phyloP scores from a whole-genome alignment of 75 land plant genomes.

The Sequoia sempervirens region DNA sequence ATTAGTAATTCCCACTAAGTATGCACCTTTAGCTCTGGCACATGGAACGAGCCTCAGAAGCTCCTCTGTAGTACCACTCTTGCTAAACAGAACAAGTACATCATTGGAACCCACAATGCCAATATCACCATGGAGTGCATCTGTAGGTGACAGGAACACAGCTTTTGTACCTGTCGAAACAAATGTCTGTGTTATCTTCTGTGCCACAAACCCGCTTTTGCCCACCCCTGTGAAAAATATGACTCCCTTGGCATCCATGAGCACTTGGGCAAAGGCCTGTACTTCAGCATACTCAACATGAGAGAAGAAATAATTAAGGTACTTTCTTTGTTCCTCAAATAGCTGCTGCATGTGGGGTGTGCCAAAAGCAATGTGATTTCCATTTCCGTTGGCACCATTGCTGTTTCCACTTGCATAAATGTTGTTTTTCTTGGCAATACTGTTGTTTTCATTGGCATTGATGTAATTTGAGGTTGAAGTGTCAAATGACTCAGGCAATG shows the following conservation, averaged over 20 bases:
- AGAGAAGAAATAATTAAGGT: constrained; percentile 61
- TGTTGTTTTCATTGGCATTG: not conserved
- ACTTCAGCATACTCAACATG: constrained; percentile 64
- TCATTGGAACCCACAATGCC: constrained; percentile 58
- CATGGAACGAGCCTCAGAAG: constrained; percentile 73
- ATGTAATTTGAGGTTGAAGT: not conserved
- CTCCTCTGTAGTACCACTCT: constrained; percentile 91
- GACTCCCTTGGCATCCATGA: constrained; percentile 56
- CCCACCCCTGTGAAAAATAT: constrained; percentile 97
- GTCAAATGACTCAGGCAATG: constrained; percentile 9
- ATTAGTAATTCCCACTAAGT: constrained; percentile 68
- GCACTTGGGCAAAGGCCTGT: constrained; percentile 50
- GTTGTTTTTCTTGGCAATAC: not conserved
- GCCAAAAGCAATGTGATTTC: not conserved
- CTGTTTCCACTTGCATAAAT: not conserved
- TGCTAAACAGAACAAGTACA: constrained; percentile 77
- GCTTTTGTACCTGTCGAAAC: constrained; percentile 85
- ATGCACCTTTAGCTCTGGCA: constrained; percentile 78
- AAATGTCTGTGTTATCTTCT: constrained; percentile 89
- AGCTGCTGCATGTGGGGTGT: constrained; percentile 43
- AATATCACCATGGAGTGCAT: constrained; percentile 98
- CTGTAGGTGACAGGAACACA: constrained; percentile 73
- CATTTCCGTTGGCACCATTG: not conserved
- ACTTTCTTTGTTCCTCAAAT: constrained; percentile 64
- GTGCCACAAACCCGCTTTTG: constrained; percentile 94